phyloP scores from a whole-genome alignment of 306 rosid genomes.

The Cucumis cinereus region DNA sequence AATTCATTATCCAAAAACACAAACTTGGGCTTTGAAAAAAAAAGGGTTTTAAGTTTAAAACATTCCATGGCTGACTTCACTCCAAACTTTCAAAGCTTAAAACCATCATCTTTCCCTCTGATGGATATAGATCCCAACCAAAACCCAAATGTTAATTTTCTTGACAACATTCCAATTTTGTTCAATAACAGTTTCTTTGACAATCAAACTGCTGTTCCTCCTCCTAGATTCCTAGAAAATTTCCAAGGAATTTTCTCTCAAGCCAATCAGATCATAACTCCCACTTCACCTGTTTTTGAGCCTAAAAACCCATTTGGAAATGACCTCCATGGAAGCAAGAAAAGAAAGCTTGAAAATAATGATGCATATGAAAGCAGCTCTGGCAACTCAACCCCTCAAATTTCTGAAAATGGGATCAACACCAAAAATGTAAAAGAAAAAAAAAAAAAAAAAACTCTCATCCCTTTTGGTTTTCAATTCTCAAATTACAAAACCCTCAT shows the following conservation, averaged over 20 bases:
- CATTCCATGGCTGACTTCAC: conserved; percentile 66
- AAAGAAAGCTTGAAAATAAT: conserved; percentile 36
- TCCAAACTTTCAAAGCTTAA: conserved; percentile 42
- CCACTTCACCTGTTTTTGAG: conserved; percentile 1
- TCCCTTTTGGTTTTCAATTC: background rate
- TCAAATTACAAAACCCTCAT: background rate
- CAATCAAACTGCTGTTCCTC: conserved; percentile 22
- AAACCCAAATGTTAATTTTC: conserved; percentile 34
- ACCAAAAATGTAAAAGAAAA: conserved; percentile 23
- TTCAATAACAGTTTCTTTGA: conserved; percentile 33
- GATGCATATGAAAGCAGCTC: conserved; percentile 43
- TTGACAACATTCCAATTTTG: conserved; percentile 34
- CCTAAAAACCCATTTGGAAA: conserved; percentile 8
- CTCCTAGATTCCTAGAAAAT: conserved; percentile 29
- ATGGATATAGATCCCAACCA: conserved; percentile 49
- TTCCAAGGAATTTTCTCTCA: conserved; percentile 24
- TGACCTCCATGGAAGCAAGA: conserved; percentile 31
- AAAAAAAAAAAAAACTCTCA: background rate
- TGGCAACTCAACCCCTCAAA: conserved; percentile 37
- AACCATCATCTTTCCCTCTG: conserved; percentile 44
- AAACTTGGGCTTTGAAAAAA: background rate
- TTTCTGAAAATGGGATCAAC: conserved; percentile 39
- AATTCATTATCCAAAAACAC: conserved; percentile 9
- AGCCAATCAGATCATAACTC: conserved; percentile 12
- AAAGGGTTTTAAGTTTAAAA: background rate